Conservation (phyloP, 2,329 filamentous ascomycete species). For the Aspergillus sojae region DNA sequence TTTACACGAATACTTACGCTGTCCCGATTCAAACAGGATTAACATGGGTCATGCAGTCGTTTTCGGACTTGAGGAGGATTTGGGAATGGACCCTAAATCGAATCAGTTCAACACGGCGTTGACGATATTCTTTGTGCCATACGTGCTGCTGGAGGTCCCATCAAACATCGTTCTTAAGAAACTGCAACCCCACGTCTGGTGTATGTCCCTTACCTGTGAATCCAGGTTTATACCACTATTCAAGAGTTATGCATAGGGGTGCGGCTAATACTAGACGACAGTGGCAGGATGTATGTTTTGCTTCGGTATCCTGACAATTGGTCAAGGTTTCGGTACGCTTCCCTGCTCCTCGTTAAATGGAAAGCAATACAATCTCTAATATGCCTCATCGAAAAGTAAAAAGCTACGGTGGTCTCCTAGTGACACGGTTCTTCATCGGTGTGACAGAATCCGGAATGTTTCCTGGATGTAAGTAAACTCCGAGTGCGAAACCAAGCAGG, state of each 20-base stretch:
- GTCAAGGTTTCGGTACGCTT: slow-evolving; percentile 63
- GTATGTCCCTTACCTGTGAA: slow-evolving; percentile 11
- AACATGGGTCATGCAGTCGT: slow-evolving; percentile 75
- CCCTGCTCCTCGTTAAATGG: not conserved
- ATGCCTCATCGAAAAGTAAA: slow-evolving; percentile 48
- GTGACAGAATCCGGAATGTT: slow-evolving; percentile 71
- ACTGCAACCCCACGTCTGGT: slow-evolving; percentile 68
- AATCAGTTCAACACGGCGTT: slow-evolving; percentile 70
- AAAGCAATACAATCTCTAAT: not conserved
- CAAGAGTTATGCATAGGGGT: not conserved
- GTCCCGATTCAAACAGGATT: slow-evolving; percentile 49
- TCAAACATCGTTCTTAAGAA: slow-evolving; percentile 71
- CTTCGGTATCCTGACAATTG: slow-evolving; percentile 74
- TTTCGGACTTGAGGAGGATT: slow-evolving; percentile 65
- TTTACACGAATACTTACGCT: not conserved
- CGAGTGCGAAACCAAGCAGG: not conserved
- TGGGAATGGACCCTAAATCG: slow-evolving; percentile 51
- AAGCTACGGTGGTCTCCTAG: slow-evolving; percentile 75
- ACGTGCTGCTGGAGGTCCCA: slow-evolving; percentile 64
- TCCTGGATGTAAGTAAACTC: slow-evolving; percentile 60
- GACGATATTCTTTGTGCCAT: slow-evolving; percentile 78
- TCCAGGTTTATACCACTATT: too few species aligned
- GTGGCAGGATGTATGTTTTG: slow-evolving; percentile 79
- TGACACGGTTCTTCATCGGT: slow-evolving; percentile 79
- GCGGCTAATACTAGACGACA: slow-evolving; percentile 19